Evolutionary conservation across 129 eudicot species (phyloP).

Genomic region (Pulicaria dysenterica): DNA sequence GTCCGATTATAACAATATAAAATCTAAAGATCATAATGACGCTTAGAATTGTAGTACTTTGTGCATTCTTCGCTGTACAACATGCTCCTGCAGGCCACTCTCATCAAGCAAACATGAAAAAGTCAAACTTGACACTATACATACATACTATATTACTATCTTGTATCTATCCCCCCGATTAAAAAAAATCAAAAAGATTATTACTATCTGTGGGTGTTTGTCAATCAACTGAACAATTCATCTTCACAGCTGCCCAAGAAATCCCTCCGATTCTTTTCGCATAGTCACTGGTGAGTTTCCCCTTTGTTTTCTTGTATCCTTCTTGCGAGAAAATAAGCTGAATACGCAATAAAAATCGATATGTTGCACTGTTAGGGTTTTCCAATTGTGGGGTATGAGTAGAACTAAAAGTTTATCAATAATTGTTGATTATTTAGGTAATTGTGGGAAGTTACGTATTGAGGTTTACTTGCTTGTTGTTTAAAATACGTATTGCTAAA

Average conservation of each 20-base stretch:
- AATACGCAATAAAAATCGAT: constrained; percentile 12
- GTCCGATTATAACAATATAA: background rate
- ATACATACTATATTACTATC: background rate
- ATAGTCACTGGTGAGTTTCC: constrained; percentile 26
- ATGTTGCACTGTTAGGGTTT: constrained; percentile 27
- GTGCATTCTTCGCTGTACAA: background rate
- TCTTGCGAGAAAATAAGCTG: constrained; percentile 22
- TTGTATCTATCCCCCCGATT: constrained; percentile 24
- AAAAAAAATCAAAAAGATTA: constrained; percentile 7
- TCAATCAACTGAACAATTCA: constrained; percentile 26
- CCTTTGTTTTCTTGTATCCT: background rate
- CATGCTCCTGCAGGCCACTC: background rate
- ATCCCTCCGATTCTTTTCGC: constrained; percentile 19
- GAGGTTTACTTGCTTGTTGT: constrained; percentile 10
- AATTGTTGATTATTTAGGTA: constrained; percentile 1
- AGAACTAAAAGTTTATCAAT: constrained; percentile 5
- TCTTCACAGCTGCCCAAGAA: constrained; percentile 20
- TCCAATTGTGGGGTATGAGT: constrained; percentile 18
- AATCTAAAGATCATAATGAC: background rate
- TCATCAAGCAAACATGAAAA: constrained; percentile 27
- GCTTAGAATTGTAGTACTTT: constrained; percentile 14
- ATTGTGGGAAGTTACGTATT: constrained; percentile 5
- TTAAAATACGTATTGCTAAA: constrained; percentile 6
- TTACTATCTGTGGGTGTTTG: constrained; percentile 13
- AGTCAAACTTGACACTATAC: constrained; percentile 31